Base-by-base conservation (phyloP, 306 rosid genomes). In the Citrullus colocynthis region DNA sequence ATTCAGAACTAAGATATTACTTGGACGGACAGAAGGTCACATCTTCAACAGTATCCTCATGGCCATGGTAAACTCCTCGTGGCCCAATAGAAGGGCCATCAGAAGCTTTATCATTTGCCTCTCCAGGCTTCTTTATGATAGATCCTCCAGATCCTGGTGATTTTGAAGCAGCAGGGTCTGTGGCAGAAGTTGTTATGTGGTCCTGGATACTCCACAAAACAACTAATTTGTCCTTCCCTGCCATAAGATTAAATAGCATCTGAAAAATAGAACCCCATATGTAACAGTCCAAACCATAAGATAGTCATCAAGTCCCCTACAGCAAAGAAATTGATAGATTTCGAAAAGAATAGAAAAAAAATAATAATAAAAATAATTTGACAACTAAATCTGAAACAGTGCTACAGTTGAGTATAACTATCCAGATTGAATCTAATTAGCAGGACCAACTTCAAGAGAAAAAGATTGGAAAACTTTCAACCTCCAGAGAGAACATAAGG, bases 401-500 rank as follows among this genome's bases (percentile, higher is more conserved):
- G 52, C 16, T 13, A 76, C 21, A 81, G 55, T 34, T 49, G 30
- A 72, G 65, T 41, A 60, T 9, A 37, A 56, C 41, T 69, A 80
- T 66, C 51, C 61, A 70, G 63, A 52, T 32, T 45, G 41, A 63
- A 54, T 45, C n/a, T 28, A 76, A 69, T 56, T 75, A 56, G 18
- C 66, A 37, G 37, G 54, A 57, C 52, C 15, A 58, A 78, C 39
- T 72, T 72, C 15, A 15, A 48, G 37, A 72, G 24, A 70, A 28
- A 36, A 36, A 17, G 36, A 20, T 32, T 7, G 52, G 67, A 54
- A 77, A 51, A 20, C 64, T 32, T 67, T 76, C 77, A 82, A 96
- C 99, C 99, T 93, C 98, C 99, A 39, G 98, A 96, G 51, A 96
- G 93, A 56, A 96, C 99, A 81, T 86, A 96, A 51, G 99, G 98